phyloP scores from a whole-genome alignment of 306 rosid genomes.

The Ormosia emarginata region DNA sequence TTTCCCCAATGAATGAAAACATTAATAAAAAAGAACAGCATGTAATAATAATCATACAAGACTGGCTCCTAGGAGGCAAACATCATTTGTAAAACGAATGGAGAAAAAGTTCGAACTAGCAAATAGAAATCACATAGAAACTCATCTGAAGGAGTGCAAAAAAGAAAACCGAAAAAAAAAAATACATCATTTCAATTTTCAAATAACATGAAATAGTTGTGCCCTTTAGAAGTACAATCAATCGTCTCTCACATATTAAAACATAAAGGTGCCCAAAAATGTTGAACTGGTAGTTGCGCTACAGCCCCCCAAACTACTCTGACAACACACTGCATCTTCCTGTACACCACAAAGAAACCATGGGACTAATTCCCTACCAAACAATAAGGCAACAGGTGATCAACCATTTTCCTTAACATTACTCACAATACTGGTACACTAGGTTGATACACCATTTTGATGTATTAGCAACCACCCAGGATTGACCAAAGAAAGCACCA shows the following conservation, averaged over 20 bases:
- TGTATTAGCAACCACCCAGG: background rate
- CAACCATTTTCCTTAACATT: background rate
- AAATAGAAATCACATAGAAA: background rate
- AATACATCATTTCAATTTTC: background rate
- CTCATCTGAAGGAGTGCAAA: background rate
- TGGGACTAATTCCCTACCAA: background rate
- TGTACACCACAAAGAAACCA: background rate
- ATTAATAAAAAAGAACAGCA: background rate
- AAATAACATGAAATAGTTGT: background rate
- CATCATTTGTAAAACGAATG: background rate
- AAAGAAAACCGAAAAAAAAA: background rate
- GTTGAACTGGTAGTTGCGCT: background rate
- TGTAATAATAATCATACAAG: background rate
- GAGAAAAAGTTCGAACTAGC: background rate
- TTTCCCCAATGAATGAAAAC: background rate
- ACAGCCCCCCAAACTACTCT: background rate
- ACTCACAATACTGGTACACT: background rate
- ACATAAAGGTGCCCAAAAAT: background rate
- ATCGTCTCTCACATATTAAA: background rate
- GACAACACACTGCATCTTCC: background rate
- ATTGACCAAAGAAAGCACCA: background rate
- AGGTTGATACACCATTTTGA: background rate
- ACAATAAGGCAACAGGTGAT: background rate
- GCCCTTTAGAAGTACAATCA: background rate
- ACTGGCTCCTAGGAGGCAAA: background rate